phyloP scores from a whole-genome alignment of 495 filamentous ascomycete species.

The Penicillium desertorum region DNA sequence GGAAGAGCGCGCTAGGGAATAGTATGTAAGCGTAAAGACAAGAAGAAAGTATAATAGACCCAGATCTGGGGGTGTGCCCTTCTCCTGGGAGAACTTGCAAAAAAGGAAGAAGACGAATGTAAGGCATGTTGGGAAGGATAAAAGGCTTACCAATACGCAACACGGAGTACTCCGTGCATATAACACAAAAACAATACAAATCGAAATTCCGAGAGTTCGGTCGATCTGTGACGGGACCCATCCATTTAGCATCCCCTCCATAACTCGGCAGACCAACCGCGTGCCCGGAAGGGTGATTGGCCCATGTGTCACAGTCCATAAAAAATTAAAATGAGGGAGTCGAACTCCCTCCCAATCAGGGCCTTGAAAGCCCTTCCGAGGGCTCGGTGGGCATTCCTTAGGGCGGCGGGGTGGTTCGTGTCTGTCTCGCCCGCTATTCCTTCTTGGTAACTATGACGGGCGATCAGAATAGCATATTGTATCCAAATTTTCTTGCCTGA shows the following conservation, averaged over 20 bases:
- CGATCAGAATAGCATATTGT: conserved; percentile 13
- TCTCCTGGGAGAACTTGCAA: neutral
- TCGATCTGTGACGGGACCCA: conserved; percentile 16
- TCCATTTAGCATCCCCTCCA: conserved; percentile 14
- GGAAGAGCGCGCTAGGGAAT: neutral
- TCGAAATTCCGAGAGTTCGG: conserved; percentile 10
- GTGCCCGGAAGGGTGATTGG: conserved; percentile 18
- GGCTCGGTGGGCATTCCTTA: conserved; percentile 13
- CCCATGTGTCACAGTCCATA: conserved; percentile 1
- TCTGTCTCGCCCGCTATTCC: conserved; percentile 10
- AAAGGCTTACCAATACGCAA: neutral
- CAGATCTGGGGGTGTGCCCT: neutral
- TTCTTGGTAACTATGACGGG: conserved; percentile 1
- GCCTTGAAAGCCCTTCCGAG: conserved; percentile 9
- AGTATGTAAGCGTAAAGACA: neutral
- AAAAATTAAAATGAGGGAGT: conserved; percentile 19
- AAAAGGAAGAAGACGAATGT: neutral
- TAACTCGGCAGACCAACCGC: conserved; percentile 14
- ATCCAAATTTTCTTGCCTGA: neutral
- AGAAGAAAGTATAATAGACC: neutral
- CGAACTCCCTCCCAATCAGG: conserved; percentile 17
- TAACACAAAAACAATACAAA: conserved; percentile 3
- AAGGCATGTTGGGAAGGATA: neutral
- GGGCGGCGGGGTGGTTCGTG: conserved; percentile 17
- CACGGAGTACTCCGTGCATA: neutral